Evolutionary conservation across 805 yeast species (phyloP), one percentile per base, ranked within the genome.

Genomic region (Hagleromyces aurorensis): DNA sequence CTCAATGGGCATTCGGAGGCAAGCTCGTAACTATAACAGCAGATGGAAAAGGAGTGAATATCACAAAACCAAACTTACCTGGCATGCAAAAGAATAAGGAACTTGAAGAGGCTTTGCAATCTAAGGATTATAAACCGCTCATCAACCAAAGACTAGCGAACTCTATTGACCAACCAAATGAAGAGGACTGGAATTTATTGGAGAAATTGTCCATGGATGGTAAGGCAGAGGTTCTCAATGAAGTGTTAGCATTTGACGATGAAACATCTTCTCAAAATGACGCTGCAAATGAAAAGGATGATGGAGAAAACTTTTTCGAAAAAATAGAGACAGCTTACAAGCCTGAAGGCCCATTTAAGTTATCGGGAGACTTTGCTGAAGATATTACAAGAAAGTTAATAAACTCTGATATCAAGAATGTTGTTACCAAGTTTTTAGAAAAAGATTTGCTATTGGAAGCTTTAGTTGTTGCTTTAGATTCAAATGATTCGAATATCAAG

Each of bases 1-100:
- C 75, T 2, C 52, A 49, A 13, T 91, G 93, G 67, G 97, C 94
- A 0, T 89, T 86, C 61, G 98, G 98, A 37, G 94, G 95, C 30
- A 85, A 84, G 59, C 55, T 91, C 22, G 87, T 80, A 4, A 55
- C 65, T 8, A 74, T 78, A 17, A 46, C 55, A 20, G 59, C 62
- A 7, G 64, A 58, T 30, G 61, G 65, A 7, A 58, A 57, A 30
- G 61, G 64, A 27, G 65, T 65, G 13, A 50, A 48, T 3, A 52
- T 57, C 15, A 40, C 41, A 10, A 57, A 38, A 46, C 67, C 45
- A 63, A 74, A 16, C 34, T 51, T 63, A 13, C 58, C 54, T 5
- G 63, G 65, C 11, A 31, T 56, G 7, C 51, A 54, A 37, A 50
- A 55, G 25, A 62, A 59, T 24, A 60, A 57, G 10, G 50, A 57